These are phyloP conservation scores for Anisogramma anomala DNA, from an alignment of 2,329 filamentous ascomycete genomes.

Conservation along the genomic window DNA sequence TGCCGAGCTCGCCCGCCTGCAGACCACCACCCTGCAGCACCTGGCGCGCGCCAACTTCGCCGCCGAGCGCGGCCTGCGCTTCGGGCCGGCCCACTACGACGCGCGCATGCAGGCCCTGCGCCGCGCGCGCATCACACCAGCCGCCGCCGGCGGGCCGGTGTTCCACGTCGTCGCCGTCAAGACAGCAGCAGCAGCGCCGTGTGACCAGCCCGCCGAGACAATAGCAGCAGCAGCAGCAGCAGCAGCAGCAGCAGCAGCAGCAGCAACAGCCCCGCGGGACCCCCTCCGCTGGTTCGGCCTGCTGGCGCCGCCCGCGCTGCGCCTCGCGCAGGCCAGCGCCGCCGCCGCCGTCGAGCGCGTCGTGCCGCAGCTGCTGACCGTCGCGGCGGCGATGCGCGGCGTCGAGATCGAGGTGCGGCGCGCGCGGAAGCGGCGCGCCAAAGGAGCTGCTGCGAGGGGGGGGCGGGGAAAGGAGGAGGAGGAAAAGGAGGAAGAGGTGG, in stretches of 20 bases:
- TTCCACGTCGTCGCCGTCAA: slow-evolving; percentile 1
- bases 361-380: slow-evolving; percentile 43
- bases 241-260: slow-evolving; percentile 1
- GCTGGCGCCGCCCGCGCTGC: slow-evolving; percentile 39
- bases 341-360: slow-evolving; percentile 43
- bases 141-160: neutral
- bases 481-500: neutral
- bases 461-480: slow-evolving; percentile 22
- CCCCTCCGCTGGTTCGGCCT: slow-evolving; percentile 50
- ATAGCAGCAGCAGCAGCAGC: slow-evolving; percentile 8
- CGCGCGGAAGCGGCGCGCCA: slow-evolving; percentile 42
- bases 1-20: slow-evolving; percentile 37
- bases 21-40: slow-evolving; percentile 44
- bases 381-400: slow-evolving; percentile 49
- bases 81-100: slow-evolving; percentile 62
- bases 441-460: slow-evolving; percentile 22
- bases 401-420: slow-evolving; percentile 59
- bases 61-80: slow-evolving; percentile 50
- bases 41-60: slow-evolving; percentile 68
- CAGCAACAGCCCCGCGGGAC: slow-evolving; percentile 41
- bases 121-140: neutral
- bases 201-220: too few relatives aligned
- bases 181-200: slow-evolving; percentile 1
- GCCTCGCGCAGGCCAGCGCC: slow-evolving; percentile 49
- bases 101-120: slow-evolving; percentile 56